Evolutionary conservation across 345 rosid species (phyloP), one percentile per base, ranked within the genome.

Genomic region (Clarkia xantiana): DNA sequence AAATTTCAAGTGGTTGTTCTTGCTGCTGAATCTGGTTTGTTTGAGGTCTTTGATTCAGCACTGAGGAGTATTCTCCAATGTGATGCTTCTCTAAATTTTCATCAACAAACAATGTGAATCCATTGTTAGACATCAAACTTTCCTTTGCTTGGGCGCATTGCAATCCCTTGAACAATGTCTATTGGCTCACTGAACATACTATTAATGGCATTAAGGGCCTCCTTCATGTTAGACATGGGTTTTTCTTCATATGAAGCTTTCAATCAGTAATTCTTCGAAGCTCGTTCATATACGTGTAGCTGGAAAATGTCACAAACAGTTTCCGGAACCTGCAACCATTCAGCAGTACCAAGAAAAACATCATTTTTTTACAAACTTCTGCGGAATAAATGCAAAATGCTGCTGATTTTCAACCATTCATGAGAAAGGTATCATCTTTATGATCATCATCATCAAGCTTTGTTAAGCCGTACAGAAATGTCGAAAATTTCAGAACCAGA

Each of bases 191-290:
- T 57, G 67, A 86, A 86, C 98, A 86, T 81, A 78, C 65, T 66
- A 55, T 83, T 81, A 63, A 86, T 83, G 53, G 72, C 80, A 67
- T 81, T 74, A 76, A 82, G 74, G 53, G 94, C 95, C 69, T 89
- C 97, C 65, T 85, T 80, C 80, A 73, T 70, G 69, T 79, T 83
- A n/a, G n/a, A n/a, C n/a, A n/a, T n/a, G n/a, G n/a, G n/a, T n/a
- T n/a, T n/a, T n/a, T n/a, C 36, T 29, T 29, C 36, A 29, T 29
- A 29, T 29, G 8, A 29, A 23, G 1, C 48, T 40, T 12, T 53
- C 57, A 38, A 6, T 19, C 5, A 43, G 55, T 38, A 49, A 89
- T 78, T 71, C 61, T 75, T 14, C 68, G 47, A 23, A 85, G 73
- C 7, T 80, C 67, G 49, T 82, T 82, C 19, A 62, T 63, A 17